Base-by-base conservation (phyloP, 805 yeast species). In the Candida nemodendra region DNA sequence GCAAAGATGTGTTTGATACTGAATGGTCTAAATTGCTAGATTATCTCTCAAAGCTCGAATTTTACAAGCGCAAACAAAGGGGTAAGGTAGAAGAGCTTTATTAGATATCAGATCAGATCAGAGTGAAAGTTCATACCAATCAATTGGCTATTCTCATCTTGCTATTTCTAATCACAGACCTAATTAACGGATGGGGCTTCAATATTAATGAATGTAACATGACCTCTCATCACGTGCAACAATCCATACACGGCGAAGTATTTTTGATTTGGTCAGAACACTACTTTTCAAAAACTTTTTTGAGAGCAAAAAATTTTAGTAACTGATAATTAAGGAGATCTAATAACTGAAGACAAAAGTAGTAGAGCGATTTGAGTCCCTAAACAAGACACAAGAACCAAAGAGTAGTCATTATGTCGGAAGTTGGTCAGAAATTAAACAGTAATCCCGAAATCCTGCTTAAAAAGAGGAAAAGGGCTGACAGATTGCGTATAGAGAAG, bases 381-480 rank as follows among this genome's bases (percentile, higher is more conserved):
- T 8, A 21, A 8, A 21, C 11, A 21, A 21, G 24, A 8, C 7
- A 11, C 7, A 21, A 21, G 9, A 11, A 21, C 7, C 24, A 7
- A 8, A 11, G 24, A 21, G 12, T 14, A 31, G 12, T 3, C 32
- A 31, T 5, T 17, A 53, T 54, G 58, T 39, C 52, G n/a, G 52
- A 38, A 36, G 42, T 42, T 15, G 38, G 36, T 4, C 72, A 68
- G 30, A 65, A 77, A 35, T 65, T 79, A 36, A 78, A 81, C 57
- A 72, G 83, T 18, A 83, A 81, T 56, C 91, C 93, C 26, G 93
- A 85, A 61, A 72, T 85, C 39, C 76, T 85, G 50, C 71, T 85
- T 45, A 78, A 80, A 56, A 85, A 84, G 68, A 78, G 95, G 65
- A 85, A 84, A 68, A 76, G 82, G 56, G 84, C 82, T 42, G 91